Percentiles rank a stretch among this genome's conserved stretches.
phyloP scores from a whole-genome alignment of 106 monocot genomes.

The Cymbidium sinense region DNA sequence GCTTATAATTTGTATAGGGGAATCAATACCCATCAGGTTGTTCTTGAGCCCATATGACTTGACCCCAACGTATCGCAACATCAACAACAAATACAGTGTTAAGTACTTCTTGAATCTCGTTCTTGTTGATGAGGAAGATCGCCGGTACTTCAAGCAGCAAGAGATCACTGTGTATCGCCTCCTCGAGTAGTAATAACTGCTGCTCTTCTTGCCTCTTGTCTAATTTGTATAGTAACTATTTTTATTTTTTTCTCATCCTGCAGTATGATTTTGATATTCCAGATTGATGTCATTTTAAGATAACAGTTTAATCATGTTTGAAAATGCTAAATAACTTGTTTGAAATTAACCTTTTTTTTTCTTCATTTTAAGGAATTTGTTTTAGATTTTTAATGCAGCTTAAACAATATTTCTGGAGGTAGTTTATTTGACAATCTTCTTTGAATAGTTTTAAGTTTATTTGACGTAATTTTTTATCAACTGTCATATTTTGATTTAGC shows the following conservation, averaged over 20 bases:
- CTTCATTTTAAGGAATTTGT: too few species aligned
- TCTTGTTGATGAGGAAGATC: constrained; percentile 70
- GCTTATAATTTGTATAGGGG: constrained; percentile 28
- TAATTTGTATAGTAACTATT: neutral
- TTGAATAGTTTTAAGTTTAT: too few species aligned
- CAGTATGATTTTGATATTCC: neutral
- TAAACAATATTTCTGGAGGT: too few species aligned
- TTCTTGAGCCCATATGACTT: constrained; percentile 73
- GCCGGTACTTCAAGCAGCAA: constrained; percentile 78
- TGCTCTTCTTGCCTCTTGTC: neutral
- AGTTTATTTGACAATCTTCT: too few species aligned
- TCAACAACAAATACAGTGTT: constrained; percentile 86
- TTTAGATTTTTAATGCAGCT: too few species aligned
- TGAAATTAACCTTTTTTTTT: too few species aligned
- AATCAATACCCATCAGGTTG: constrained; percentile 71
- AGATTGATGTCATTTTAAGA: neutral
- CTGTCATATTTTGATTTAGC: too few species aligned
- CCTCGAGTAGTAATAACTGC: constrained; percentile 12
- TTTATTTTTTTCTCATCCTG: neutral
- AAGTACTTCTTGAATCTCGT: constrained; percentile 74
- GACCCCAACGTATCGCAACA: constrained; percentile 75
- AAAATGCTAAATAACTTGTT: neutral
- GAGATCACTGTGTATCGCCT: constrained; percentile 71
- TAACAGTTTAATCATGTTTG: neutral
- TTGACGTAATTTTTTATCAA: too few species aligned